A percentile compares a stretch with the other conserved stretches of the same genome.
These are phyloP conservation scores for Rusavskia elegans DNA, from an alignment of 495 filamentous ascomycete species.

Conservation along the genomic window DNA sequence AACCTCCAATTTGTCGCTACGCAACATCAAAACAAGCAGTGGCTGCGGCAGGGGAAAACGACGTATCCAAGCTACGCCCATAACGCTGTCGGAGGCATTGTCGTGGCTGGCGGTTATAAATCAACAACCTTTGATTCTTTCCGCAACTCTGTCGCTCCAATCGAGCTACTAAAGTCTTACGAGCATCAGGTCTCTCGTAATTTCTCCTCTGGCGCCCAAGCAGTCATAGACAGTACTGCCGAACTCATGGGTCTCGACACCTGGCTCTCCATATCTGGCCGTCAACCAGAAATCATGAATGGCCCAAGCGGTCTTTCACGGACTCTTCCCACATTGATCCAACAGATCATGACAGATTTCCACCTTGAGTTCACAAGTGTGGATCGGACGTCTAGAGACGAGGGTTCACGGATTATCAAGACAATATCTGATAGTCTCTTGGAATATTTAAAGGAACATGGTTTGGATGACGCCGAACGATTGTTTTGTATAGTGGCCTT, in stretches of 20 bases:
- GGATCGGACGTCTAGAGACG: constrained; percentile 3
- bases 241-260: constrained; percentile 5
- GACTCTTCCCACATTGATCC: constrained; percentile 1
- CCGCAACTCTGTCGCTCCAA: background rate
- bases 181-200: background rate
- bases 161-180: background rate
- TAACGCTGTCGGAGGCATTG: constrained; percentile 1
- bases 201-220: background rate
- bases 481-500: background rate
- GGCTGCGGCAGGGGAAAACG: constrained; percentile 1
- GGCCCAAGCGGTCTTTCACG: constrained; percentile 1
- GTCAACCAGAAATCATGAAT: constrained; percentile 1
- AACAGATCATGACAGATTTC: constrained; percentile 5
- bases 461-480: background rate
- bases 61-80: constrained; percentile 5
- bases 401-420: background rate
- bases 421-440: background rate
- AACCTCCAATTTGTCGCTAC: background rate
- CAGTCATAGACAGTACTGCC: background rate
- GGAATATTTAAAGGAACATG: background rate
- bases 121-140: background rate
- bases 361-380: constrained; percentile 2
- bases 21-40: background rate
- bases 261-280: constrained; percentile 6
- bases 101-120: background rate